Conservation (phyloP, 2,329 filamentous ascomycete species). For the Botrytis squamosa region DNA sequence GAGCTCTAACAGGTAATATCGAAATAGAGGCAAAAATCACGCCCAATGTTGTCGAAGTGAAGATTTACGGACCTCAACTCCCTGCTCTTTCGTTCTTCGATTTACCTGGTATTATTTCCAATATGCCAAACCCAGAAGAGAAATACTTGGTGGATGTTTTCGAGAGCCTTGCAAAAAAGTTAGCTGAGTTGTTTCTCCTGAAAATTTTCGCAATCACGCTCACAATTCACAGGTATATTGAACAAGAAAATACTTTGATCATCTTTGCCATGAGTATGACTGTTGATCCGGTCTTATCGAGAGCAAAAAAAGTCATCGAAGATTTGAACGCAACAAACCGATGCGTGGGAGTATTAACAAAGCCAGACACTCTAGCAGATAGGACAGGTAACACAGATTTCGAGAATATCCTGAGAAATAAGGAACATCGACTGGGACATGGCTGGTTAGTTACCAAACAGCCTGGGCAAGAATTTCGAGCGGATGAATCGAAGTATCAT, state of each 20-base stretch:
- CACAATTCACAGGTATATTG: too few relatives aligned
- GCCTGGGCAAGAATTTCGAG: constrained; percentile 44
- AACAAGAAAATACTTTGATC: constrained; percentile 64
- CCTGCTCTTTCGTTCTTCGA: constrained; percentile 82
- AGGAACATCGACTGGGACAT: constrained; percentile 62
- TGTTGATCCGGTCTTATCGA: constrained; percentile 72
- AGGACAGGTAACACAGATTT: constrained; percentile 49
- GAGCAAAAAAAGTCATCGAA: constrained; percentile 64
- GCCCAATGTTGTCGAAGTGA: constrained; percentile 65
- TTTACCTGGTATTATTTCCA: constrained; percentile 77
- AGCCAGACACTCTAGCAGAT: constrained; percentile 68
- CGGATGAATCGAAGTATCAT: constrained; percentile 41
- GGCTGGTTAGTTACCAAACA: constrained; percentile 78
- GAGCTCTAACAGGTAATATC: constrained; percentile 37
- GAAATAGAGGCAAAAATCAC: constrained; percentile 64
- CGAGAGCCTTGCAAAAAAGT: constrained; percentile 61
- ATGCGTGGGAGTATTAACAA: constrained; percentile 77
- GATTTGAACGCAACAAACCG: constrained; percentile 52
- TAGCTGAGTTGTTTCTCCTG: too few relatives aligned
- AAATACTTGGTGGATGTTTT: constrained; percentile 67
- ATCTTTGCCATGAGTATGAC: constrained; percentile 78
- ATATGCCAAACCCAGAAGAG: constrained; percentile 63
- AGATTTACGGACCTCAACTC: too few relatives aligned
- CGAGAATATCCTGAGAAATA: constrained; percentile 59
- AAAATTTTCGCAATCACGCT: too few relatives aligned